Percentiles rank a stretch among this genome's conserved stretches.
Conservation (phyloP, 495 filamentous ascomycete species). For the Penicillium steckii region DNA sequence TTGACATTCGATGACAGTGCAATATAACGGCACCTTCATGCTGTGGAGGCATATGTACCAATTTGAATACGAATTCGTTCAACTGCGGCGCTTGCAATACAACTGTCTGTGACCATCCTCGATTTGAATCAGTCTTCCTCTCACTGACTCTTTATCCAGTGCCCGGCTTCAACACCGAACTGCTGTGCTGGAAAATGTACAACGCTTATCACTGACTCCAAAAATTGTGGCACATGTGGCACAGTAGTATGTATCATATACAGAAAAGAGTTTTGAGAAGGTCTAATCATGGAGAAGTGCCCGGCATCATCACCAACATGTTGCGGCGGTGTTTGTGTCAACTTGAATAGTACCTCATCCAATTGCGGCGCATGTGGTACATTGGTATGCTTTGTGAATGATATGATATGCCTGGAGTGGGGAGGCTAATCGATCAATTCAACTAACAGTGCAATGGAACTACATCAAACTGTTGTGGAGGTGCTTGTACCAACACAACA, state of each 20-base stretch:
- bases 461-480: not conserved
- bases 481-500: constrained; percentile 1
- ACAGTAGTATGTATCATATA: not conserved
- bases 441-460: not conserved
- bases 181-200: constrained; percentile 15
- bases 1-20: not conserved
- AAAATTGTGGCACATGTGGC: constrained; percentile 7
- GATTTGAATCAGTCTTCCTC: not conserved
- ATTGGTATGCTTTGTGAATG: not conserved
- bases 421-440: not conserved
- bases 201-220: not conserved
- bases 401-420: not conserved
- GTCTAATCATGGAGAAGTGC: not conserved
- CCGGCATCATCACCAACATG: not conserved
- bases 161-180: not conserved
- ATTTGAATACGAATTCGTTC: not conserved
- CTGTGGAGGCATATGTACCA: not conserved
- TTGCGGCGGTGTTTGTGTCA: constrained; percentile 1
- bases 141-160: not conserved
- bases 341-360: not conserved
- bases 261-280: not conserved
- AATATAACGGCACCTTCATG: not conserved
- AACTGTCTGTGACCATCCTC: no score
- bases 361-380: not conserved
- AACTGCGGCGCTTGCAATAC: not conserved